A percentile compares a stretch with the other conserved stretches of the same genome.
These are phyloP conservation scores for Talaromyces piceae DNA, from an alignment of 2,329 filamentous ascomycete genomes.

Conservation along the genomic window DNA sequence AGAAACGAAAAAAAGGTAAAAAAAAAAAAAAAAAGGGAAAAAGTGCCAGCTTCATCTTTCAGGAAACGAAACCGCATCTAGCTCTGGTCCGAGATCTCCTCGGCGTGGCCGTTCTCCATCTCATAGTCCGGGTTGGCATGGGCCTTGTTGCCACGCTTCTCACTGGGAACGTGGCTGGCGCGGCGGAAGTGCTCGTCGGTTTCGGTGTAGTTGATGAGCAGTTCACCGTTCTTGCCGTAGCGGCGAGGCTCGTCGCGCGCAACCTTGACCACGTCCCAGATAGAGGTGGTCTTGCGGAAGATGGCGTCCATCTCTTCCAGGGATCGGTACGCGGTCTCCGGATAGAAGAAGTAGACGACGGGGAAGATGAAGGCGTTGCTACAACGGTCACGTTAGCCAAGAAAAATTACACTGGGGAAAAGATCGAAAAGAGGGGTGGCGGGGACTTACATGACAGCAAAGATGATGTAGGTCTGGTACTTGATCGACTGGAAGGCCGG, in stretches of 20 bases:
- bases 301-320: conserved; percentile 65
- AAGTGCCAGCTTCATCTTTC: too few relatives aligned
- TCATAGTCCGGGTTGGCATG: conserved; percentile 11
- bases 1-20: not conserved
- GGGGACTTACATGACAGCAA: conserved; percentile 47
- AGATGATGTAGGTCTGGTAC: conserved; percentile 51
- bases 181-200: conserved; percentile 16
- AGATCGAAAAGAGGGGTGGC: too few relatives aligned
- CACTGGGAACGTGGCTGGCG: conserved; percentile 2
- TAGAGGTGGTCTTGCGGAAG: conserved; percentile 48
- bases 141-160: conserved; percentile 9
- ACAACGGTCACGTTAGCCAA: conserved; percentile 10
- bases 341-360: conserved; percentile 54
- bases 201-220: conserved; percentile 37
- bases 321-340: conserved; percentile 51
- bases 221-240: conserved; percentile 52
- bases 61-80: not conserved
- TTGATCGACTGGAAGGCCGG: conserved; percentile 51
- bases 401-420: not conserved
- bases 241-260: conserved; percentile 47
- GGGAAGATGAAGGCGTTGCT: conserved; percentile 50
- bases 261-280: conserved; percentile 44
- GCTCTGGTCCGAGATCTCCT: conserved; percentile 2
- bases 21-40: not conserved
- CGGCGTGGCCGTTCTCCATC: conserved; percentile 10